Evolutionary conservation across 345 rosid genomes (phyloP).

Genomic region (Hypericum perforatum): DNA sequence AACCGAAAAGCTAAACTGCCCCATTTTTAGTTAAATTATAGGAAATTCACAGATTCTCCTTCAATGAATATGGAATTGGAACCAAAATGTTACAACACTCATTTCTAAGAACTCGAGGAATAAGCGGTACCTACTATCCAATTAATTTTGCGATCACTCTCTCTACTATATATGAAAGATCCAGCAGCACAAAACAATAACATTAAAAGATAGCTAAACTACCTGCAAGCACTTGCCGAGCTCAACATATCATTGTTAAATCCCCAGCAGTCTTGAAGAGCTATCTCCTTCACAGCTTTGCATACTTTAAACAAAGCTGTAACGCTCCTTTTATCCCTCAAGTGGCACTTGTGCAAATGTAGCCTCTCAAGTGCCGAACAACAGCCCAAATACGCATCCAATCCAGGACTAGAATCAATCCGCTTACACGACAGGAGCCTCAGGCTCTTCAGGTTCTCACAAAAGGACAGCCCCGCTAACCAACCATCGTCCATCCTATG

Average conservation of each 20-base stretch:
- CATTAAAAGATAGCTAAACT: not conserved
- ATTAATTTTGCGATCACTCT: not conserved
- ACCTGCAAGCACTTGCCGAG: constrained; percentile 7
- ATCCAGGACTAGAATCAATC: constrained; percentile 2
- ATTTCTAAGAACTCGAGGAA: too few species aligned
- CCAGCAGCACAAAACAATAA: not conserved
- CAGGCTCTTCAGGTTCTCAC: constrained; percentile 6
- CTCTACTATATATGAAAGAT: constrained; percentile 3
- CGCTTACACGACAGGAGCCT: constrained; percentile 2
- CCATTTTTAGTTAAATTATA: too few species aligned
- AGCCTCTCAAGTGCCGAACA: constrained; percentile 2
- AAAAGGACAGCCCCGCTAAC: constrained; percentile 3
- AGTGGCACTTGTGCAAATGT: constrained; percentile 4
- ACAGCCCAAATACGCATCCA: constrained; percentile 4
- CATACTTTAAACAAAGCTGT: constrained; percentile 6
- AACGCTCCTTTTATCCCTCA: constrained; percentile 1
- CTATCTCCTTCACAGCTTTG: constrained; percentile 5
- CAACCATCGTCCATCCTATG: constrained; percentile 9
- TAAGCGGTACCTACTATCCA: too few species aligned
- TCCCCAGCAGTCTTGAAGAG: constrained; percentile 7
- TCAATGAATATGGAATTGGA: too few species aligned
- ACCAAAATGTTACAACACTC: too few species aligned
- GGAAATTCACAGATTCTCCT: too few species aligned
- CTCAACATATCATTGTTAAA: constrained; percentile 2
- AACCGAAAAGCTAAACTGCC: too few species aligned